Percentiles rank a stretch among this genome's conserved stretches.
Conservation (phyloP, 306 rosid genomes). For the Calophaca sinica region DNA sequence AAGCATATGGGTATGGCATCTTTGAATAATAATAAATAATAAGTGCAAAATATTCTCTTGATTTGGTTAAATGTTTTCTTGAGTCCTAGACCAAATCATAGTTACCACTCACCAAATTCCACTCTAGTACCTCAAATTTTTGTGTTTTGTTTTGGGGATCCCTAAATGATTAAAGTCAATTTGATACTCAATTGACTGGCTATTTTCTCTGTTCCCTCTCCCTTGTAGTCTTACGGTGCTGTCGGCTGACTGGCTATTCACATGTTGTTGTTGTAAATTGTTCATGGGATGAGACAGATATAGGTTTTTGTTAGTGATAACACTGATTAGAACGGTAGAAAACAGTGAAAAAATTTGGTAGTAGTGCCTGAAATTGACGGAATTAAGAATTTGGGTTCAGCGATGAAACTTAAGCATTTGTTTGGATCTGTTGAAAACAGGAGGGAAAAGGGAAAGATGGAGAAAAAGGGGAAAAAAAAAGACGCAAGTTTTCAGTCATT, state of each 20-base stretch:
- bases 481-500: no score
- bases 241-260: constrained; percentile 3
- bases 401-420: neutral
- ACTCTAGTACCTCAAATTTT: neutral
- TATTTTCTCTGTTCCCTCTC: neutral
- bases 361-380: constrained; percentile 19
- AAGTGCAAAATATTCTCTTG: constrained; percentile 15
- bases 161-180: constrained; percentile 5
- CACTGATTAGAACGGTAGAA: no score
- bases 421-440: no score
- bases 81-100: neutral
- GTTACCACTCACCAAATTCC: no score
- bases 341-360: neutral
- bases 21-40: neutral
- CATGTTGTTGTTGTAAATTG: neutral
- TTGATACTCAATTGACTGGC: neutral
- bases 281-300: constrained; percentile 9
- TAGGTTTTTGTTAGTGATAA: no score
- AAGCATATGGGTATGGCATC: constrained; percentile 1
- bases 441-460: no score
- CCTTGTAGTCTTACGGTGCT: constrained; percentile 3
- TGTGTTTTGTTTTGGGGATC: neutral
- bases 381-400: neutral
- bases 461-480: no score
- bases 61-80: constrained; percentile 31